Percentiles rank a stretch among this genome's conserved stretches.
Evolutionary conservation across 805 yeast species (phyloP).

Genomic region (Yamadazyma ubonensis): DNA sequence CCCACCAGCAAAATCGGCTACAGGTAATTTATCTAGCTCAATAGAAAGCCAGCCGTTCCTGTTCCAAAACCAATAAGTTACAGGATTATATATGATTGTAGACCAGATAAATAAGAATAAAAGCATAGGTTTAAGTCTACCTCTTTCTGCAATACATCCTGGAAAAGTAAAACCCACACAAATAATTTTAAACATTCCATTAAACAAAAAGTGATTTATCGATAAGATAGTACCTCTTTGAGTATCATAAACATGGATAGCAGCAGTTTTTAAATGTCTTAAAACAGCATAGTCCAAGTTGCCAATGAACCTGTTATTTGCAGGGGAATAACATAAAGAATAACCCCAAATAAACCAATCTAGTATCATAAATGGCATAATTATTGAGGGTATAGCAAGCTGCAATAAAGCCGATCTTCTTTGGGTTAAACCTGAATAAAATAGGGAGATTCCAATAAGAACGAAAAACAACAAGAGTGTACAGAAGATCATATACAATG

Average conservation of each 20-base stretch:
- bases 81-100: slow-evolving; percentile 40
- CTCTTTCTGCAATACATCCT: slow-evolving; percentile 45
- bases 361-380: slow-evolving; percentile 31
- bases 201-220: slow-evolving; percentile 38
- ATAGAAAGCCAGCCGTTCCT: slow-evolving; percentile 42
- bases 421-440: slow-evolving; percentile 45
- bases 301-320: slow-evolving; percentile 36
- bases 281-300: slow-evolving; percentile 30
- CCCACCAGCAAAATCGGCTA: slow-evolving; percentile 47
- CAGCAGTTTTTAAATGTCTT: slow-evolving; percentile 23
- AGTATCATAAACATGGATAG: slow-evolving; percentile 25
- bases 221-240: slow-evolving; percentile 39
- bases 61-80: slow-evolving; percentile 48
- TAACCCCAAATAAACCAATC: slow-evolving; percentile 49
- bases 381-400: slow-evolving; percentile 34
- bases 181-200: slow-evolving; percentile 37
- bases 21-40: slow-evolving; percentile 32
- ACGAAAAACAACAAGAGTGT: slow-evolving; percentile 31
- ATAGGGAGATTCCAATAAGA: slow-evolving; percentile 36
- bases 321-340: slow-evolving; percentile 38
- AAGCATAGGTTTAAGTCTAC: slow-evolving; percentile 41
- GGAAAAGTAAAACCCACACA: slow-evolving; percentile 44
- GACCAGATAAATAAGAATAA: slow-evolving; percentile 42
- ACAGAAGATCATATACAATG: slow-evolving; percentile 38
- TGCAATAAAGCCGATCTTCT: slow-evolving; percentile 41